Evolutionary conservation across 2,329 filamentous ascomycete species (phyloP), one percentile per base, ranked within the genome.

Genomic region (Colletotrichum endophyticum): DNA sequence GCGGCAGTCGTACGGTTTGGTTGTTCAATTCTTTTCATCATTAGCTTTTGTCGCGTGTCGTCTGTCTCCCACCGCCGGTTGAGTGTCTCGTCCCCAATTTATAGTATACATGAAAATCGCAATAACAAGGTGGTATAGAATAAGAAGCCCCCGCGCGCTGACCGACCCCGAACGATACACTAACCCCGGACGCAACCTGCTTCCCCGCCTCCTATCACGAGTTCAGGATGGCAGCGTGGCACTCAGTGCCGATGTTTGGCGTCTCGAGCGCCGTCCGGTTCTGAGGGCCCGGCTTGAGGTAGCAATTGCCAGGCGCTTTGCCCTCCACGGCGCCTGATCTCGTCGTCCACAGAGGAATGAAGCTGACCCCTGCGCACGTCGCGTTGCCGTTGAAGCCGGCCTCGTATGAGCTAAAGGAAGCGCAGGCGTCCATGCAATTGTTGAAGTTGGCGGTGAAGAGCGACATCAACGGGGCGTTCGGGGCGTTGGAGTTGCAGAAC

Each of bases 391-490:
- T 53, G n/a, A 73, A 77, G 13, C 64, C 74, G 59, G 44, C 27
- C 30, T 69, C 62, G 36, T 49, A 78, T 4, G 25, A 36, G 25
- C 64, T 67, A 53, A 73, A 89, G 6, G 83, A 82, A 11, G 86
- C 85, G 80, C 88, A 89, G 12, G 87, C 86, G 77, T 89, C 87
- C 79, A 89, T 88, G 81, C 88, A 89, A 32, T 84, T 83, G 79
- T 84, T 80, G 63, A 89, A 87, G 78, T 85, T 83, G 66, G 83
- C 81, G 8, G 85, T 83, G 78, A 89, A 89, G 9, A 89, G 80
- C 1, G 85, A 85, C 71, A 84, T 80, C 4, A 89, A 73, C 1
- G 86, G 84, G 1, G 75, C 22, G 62, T 84, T 84, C 5, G 83
- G 81, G 6, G 87, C 82, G 76, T 89, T 85, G 32, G 79, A 82